phyloP scores from a whole-genome alignment of 2,329 filamentous ascomycete species.

The Triangularia verruculosa region DNA sequence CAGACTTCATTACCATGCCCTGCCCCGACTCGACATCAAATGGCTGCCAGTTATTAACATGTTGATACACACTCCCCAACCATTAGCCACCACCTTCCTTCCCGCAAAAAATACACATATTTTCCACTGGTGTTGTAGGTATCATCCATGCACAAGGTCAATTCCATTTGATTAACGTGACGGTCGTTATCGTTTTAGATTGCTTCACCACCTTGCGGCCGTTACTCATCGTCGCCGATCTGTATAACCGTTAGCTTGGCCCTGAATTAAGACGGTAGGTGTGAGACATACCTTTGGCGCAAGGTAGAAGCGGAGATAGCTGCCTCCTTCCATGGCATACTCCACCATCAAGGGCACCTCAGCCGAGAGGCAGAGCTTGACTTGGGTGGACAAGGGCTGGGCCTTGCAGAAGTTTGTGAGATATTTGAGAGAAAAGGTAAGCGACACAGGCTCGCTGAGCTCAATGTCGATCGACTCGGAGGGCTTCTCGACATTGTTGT shows the following conservation, averaged over 20 bases:
- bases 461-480: conserved; percentile 83
- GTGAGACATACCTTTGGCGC: conserved; percentile 78
- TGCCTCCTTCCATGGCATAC: conserved; percentile 76
- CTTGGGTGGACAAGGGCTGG: conserved; percentile 72
- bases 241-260: conserved; percentile 26
- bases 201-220: neutral
- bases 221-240: conserved; percentile 41
- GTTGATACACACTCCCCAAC: conserved; percentile 1
- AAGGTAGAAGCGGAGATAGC: conserved; percentile 94
- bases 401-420: conserved; percentile 99
- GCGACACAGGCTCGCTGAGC: conserved; percentile 83
- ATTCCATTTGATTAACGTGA: conserved; percentile 8
- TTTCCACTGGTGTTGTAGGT: conserved; percentile 2
- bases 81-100: neutral
- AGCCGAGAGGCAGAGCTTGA: conserved; percentile 91
- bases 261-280: neutral
- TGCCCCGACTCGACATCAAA: neutral
- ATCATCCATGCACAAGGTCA: conserved; percentile 21
- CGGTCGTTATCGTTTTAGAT: conserved; percentile 13
- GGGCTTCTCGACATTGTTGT: conserved; percentile 86
- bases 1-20: neutral
- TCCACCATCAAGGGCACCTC: conserved; percentile 96
- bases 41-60: neutral
- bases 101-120: conserved; percentile 5
- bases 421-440: conserved; percentile 99